Base-by-base conservation (phyloP, 306 rosid species). In the Dryas octopetala region DNA sequence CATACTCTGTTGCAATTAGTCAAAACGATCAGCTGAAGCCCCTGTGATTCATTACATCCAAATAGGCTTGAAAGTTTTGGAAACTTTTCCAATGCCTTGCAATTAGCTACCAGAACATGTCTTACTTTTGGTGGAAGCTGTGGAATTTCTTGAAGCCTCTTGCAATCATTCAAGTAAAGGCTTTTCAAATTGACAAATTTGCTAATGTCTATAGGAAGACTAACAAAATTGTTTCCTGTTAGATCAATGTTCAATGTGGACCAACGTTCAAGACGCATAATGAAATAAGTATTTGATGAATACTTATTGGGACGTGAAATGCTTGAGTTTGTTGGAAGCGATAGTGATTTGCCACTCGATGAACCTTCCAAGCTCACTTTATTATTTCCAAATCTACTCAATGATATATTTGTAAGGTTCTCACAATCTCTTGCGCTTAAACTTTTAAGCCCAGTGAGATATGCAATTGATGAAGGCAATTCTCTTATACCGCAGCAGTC, bases 231-330 rank as follows among this genome's bases (percentile, higher is more conserved):
- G 28, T 47, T 32, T 15, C 73, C 61, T 15, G 73, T 28, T 15
- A 68, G 55, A 51, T 68, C 73, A 51, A 32, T 28, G 17, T 60
- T 28, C 61, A 68, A 19, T n/a, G 28, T 51, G 73, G 73, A 28
- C 61, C 23, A 23, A 23, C 23, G n/a, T n/a, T n/a, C n/a, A n/a
- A n/a, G n/a, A n/a, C n/a, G n/a, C n/a, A n/a, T 23, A 23, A 23
- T 23, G 23, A 23, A 23, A 23, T 23, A 23, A 23, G 23, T 23
- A 23, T 23, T 23, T 23, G 23, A 23, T 23, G 23, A 23, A 23
- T 23, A 23, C 0, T 23, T 0, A 13, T 6, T 13, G 5, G 23
- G 23, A 23, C 23, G 23, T 23, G 23, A 23, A 23, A 23, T 23
- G 23, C 23, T 23, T 23, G 23, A 23, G 23, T 23, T 23, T 23